These are phyloP conservation scores for Cymbopogon flexuosus DNA, from an alignment of 202 grass and related monocot genomes.

Conservation along the genomic window DNA sequence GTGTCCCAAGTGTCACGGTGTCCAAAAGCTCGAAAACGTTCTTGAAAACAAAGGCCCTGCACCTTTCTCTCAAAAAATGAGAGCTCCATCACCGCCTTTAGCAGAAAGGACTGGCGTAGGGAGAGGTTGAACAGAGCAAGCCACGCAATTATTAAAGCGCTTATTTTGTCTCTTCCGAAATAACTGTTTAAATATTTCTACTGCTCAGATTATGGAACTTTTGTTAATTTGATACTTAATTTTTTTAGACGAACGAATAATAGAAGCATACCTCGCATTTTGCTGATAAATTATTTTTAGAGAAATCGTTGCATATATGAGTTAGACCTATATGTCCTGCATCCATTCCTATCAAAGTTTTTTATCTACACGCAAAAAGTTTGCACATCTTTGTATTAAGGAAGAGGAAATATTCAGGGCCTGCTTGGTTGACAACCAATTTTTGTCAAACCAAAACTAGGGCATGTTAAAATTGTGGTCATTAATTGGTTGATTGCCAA, in stretches of 20 bases:
- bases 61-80: conserved; percentile 23
- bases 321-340: neutral
- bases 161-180: neutral
- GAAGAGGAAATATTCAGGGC: too few species aligned
- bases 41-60: neutral
- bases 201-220: neutral
- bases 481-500: too few species aligned
- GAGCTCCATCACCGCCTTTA: neutral
- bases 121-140: neutral
- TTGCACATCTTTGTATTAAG: too few species aligned
- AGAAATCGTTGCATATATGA: neutral
- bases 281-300: neutral
- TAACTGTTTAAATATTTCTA: neutral
- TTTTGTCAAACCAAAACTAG: too few species aligned
- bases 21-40: conserved; percentile 23
- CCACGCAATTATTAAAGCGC: conserved; percentile 12
- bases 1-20: neutral
- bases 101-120: neutral
- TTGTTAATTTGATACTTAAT: neutral
- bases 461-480: too few species aligned
- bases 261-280: neutral
- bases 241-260: neutral
- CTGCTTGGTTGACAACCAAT: too few species aligned
- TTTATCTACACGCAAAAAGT: too few species aligned
- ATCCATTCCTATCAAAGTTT: neutral